Evolutionary conservation across 2,329 filamentous ascomycete genomes (phyloP), one percentile per base, ranked within the genome.

Genomic region (Ceratocystis diversiconidia): DNA sequence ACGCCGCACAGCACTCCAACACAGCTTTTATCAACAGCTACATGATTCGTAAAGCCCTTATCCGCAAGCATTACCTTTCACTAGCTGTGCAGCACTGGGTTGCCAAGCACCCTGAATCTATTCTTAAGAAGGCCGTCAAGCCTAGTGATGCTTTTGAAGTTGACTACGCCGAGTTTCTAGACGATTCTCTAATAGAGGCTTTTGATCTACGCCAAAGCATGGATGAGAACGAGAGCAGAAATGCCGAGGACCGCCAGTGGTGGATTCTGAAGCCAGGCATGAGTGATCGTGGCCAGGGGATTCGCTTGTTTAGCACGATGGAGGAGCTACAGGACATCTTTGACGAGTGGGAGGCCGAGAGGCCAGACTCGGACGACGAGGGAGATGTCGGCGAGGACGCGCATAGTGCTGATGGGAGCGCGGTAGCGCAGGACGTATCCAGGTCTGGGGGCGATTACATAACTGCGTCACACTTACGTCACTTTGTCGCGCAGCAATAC

Each of bases 211-310:
- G 86, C 22, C 89, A 90, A 66, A 92, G 88, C 70, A 81, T 95
- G 74, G 82, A 83, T 41, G 79, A 79, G 59, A 96, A 96, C 70
- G 75, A 74, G 15, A 69, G 69, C 12, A 68, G 66, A 2, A 70
- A 71, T 1, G 70, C 66, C 0, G 68, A 75, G 36, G 76, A 81
- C 52, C 80, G 82, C 67, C 85, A 95, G 73, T 99, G 92, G 92
- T 99, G 94, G 94, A 97, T 99, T 70, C 75, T 99, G 67, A 99
- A 99, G 76, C 92, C 94, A 0, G 88, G 92, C 7, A 97, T 99
- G 94, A 96, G 90, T 74, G 94, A 99, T 73, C 83, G 92, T 28
- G 94, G 92, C 0, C 92, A 96, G 73, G 94, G 94, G 0, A 96
- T 99, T 66, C 79, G 90, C 48, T 78, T 99, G 0, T 99, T 99